phyloP scores from a whole-genome alignment of 306 rosid species.

The Gynostemma pentaphyllum region DNA sequence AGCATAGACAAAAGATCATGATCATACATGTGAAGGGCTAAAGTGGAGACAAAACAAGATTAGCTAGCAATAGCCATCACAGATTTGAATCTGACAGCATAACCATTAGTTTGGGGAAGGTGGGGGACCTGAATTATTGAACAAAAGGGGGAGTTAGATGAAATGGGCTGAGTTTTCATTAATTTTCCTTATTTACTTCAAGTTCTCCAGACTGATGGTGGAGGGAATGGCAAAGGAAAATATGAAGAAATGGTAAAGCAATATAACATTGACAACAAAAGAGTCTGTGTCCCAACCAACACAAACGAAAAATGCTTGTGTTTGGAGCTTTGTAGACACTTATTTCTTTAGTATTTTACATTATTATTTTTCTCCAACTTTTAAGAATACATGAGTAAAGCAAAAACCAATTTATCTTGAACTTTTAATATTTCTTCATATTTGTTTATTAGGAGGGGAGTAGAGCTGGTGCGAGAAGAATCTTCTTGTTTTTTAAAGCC shows the following conservation, averaged over 20 bases:
- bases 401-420: too few species aligned
- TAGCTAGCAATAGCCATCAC: not conserved
- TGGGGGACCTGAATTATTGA: slow-evolving; percentile 16
- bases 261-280: slow-evolving; percentile 1
- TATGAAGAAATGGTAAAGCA: not conserved
- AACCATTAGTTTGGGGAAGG: not conserved
- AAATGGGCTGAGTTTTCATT: slow-evolving; percentile 6
- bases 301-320: not conserved
- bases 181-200: not conserved
- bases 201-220: not conserved
- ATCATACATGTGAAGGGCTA: slow-evolving; percentile 7
- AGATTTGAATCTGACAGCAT: not conserved
- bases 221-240: not conserved
- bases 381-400: too few species aligned
- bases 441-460: too few species aligned
- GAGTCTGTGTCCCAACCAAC: not conserved
- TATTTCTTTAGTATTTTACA: not conserved
- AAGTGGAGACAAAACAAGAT: slow-evolving; percentile 9
- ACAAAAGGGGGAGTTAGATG: not conserved
- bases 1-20: not conserved
- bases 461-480: too few species aligned
- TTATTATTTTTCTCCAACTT: too few species aligned
- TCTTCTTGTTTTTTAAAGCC: too few species aligned
- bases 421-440: too few species aligned
- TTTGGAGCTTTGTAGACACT: too few species aligned